Conservation (phyloP, 2,329 filamentous ascomycete species). For the Fusarium staphyleae region DNA sequence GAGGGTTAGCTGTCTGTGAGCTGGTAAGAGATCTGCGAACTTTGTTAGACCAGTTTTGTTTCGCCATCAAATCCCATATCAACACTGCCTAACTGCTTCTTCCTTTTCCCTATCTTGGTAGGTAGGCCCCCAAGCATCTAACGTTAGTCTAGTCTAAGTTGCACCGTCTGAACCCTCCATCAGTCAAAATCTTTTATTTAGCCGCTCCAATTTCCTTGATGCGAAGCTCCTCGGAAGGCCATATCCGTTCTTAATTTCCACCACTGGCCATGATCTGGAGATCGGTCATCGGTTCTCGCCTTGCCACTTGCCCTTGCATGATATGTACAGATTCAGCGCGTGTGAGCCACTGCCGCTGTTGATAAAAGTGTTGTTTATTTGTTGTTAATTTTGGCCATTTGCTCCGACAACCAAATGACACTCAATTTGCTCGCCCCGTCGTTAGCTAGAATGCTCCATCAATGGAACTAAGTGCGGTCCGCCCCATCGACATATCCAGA, state of each 20-base stretch:
- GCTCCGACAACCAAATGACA: constrained; percentile 5
- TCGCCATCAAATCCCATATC: no score
- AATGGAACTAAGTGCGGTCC: constrained; percentile 9
- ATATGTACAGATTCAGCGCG: neutral
- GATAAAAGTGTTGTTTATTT: neutral
- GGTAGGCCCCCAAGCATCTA: no score
- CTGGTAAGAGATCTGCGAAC: no score
- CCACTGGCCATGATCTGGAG: constrained; percentile 20
- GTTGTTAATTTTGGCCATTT: neutral
- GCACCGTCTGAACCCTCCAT: no score
- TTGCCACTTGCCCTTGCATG: constrained; percentile 7
- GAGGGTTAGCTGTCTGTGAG: no score
- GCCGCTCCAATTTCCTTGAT: constrained; percentile 8
- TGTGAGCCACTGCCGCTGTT: neutral
- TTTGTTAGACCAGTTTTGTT: no score
- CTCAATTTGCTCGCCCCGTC: constrained; percentile 9
- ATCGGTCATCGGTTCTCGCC: constrained; percentile 21
- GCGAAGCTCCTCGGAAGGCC: constrained; percentile 10
- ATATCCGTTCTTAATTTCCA: constrained; percentile 39
- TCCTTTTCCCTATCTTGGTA: no score
- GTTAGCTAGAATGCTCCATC: constrained; percentile 2
- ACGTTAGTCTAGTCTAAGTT: no score
- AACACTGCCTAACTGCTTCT: no score
- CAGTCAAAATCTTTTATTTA: constrained; percentile 11
- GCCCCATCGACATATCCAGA: constrained; percentile 1